Evolutionary conservation across 2,329 filamentous ascomycete genomes (phyloP).

Genomic region (Myriosclerotinia curreyana): DNA sequence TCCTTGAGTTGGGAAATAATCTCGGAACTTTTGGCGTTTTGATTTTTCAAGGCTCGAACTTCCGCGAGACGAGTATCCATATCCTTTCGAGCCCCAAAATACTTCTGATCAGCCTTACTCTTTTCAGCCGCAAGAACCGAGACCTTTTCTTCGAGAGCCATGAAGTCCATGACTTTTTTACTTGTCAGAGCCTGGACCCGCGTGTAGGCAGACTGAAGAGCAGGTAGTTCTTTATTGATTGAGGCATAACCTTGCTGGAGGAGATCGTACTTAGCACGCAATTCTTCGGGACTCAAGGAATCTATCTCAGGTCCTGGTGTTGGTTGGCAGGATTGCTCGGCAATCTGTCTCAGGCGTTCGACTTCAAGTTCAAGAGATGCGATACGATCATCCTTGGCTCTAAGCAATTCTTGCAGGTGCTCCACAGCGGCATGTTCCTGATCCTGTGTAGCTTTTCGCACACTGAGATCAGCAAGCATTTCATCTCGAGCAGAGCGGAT

Average conservation of each 20-base stretch:
- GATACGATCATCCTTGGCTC: conserved; percentile 78
- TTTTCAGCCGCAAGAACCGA: conserved; percentile 78
- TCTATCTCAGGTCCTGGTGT: conserved; percentile 51
- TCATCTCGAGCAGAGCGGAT: conserved; percentile 85
- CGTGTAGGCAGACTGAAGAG: conserved; percentile 87
- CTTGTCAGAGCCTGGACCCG: conserved; percentile 80
- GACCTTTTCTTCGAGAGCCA: conserved; percentile 73
- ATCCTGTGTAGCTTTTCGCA: conserved; percentile 76
- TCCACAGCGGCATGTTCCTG: conserved; percentile 67
- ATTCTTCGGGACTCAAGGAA: conserved; percentile 63
- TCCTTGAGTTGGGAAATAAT: conserved; percentile 94
- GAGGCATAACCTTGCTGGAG: conserved; percentile 77
- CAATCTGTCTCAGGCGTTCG: conserved; percentile 61
- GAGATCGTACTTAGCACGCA: conserved; percentile 69
- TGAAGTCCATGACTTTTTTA: conserved; percentile 80
- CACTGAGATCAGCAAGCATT: conserved; percentile 73
- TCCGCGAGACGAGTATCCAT: conserved; percentile 83
- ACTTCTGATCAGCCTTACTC: conserved; percentile 95
- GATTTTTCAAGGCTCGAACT: conserved; percentile 71
- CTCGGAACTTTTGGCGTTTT: conserved; percentile 87
- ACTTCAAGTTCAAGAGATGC: conserved; percentile 78
- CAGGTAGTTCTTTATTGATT: conserved; percentile 81
- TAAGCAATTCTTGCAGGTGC: conserved; percentile 76
- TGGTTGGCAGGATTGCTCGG: conserved; percentile 44
- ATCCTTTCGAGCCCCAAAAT: conserved; percentile 91